Conservation (phyloP, 164 flowering plant species). For the Umbilicus rupestris region DNA sequence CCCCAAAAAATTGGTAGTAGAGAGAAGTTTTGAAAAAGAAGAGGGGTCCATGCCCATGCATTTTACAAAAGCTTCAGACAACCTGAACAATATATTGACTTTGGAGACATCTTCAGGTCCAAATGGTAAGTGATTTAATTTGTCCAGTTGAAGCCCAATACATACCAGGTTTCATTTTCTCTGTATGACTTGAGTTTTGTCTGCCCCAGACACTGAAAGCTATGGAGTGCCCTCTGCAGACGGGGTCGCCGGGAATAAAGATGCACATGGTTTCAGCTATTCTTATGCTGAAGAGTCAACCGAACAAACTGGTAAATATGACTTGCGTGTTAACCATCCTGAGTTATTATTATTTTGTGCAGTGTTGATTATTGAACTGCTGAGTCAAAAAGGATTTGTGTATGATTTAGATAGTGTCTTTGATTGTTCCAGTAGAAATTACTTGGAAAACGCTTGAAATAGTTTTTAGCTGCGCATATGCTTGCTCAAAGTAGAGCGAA, state of each 20-base stretch:
- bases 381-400: background rate
- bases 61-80: background rate
- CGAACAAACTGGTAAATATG: background rate
- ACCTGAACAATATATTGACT: background rate
- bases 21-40: background rate
- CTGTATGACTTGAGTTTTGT: background rate
- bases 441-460: background rate
- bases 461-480: background rate
- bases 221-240: background rate
- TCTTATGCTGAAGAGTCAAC: background rate
- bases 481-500: background rate
- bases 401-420: background rate
- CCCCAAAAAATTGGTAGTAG: background rate
- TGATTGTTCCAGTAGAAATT: background rate
- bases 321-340: background rate
- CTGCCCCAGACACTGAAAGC: background rate
- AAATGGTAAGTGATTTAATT: constrained; percentile 14
- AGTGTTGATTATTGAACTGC: background rate
- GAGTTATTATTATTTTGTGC: background rate
- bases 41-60: background rate
- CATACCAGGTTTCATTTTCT: background rate
- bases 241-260: background rate
- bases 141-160: background rate
- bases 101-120: constrained; percentile 9
- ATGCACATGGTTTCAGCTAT: background rate